Evolutionary conservation across 1,284 basidiomycete genomes (phyloP), one percentile per base, ranked within the genome.

Genomic region (Phenoliferia sp.): DNA sequence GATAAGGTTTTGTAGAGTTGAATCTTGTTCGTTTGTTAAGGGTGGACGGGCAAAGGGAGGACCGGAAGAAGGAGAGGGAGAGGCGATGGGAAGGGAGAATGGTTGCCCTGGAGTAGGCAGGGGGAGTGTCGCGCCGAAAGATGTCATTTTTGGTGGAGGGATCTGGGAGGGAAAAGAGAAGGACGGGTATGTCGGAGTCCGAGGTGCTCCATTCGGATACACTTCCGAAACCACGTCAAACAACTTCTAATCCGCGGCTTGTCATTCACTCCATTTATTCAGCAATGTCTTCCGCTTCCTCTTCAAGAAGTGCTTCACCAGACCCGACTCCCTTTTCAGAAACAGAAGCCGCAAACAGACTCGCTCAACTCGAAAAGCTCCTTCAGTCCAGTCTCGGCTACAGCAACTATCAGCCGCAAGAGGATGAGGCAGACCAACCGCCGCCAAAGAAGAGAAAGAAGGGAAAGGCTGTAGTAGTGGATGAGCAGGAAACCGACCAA

Each of bases 1-100:
- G 26, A 74, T 39, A 62, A 76, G 67, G 32, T 67, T 54, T 34
- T 67, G 58, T 33, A 76, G 69, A 39, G 70, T 71, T 12, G 35
- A 29, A 7, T 63, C 54, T 54, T 71, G 61, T 28, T 67, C 70
- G 22, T 31, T 3, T 2, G 70, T 34, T 59, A 67, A 63, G 3
- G 35, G 19, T 15, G 59, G 16, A 9, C 58, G 61, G 33, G 69
- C 63, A 9, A 64, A 61, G 16, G 64, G 59, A 3, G 69, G 69
- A 28, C 48, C 63, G 22, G 69, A 55, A n/a, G 35, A 26, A 3
- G 65, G 59, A 36, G 57, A 32, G 2, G 70, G 70, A n/a, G 63
- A 64, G 1, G 68, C 39, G 39, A 71, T 28, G 6, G 70, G 70
- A 34, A 52, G 48, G n/a, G 54, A 55, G 54, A 55, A 55, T 1